Evolutionary conservation across 2,329 filamentous ascomycete species (phyloP), one percentile per base, ranked within the genome.

Genomic region (Monilinia fructigena): DNA sequence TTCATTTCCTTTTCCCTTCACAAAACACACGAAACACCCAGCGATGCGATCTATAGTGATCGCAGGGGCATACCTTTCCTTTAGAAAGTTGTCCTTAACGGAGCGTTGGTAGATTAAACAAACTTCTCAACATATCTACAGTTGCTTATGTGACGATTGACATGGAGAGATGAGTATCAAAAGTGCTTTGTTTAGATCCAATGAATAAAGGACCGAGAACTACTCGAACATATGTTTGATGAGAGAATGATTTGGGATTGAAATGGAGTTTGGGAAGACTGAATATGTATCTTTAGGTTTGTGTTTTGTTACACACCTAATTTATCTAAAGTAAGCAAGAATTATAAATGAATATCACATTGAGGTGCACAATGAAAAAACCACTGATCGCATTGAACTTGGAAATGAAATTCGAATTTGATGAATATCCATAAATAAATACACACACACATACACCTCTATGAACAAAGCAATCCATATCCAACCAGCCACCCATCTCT

Each of bases 31-130:
- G 54, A 42, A 45, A 66, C 59, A 73, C 80, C 89, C 89, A 90
- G 82, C 86, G 89, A 87, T 90, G 89, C 88, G 87, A 84, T 86
- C 86, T 82, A 80, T 84, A 85, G 82, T 85, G 89, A 83, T 83
- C 85, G 89, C 89, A 89, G 85, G 89, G 84, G 81, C 86, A 85
- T 80, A 80, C 55, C 63, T 82, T 85, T 87, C 83, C 76, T 84
- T 81, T 82, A 89, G 85, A 85, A 86, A 83, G 80, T 82, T 84
- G 83, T 80, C 82, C 88, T 89, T 89, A 91, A 92, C 89, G 89
- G 89, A 92, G 86, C 89, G 87, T 89, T 91, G 89, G 89, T 77
- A 92, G 73, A 76, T 74, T 72, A 62, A 75, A 55, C 58, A 61
- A 66, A 71, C 67, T 69, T 72, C 68, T 62, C 47, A 69, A 66